Evolutionary conservation across 2,329 filamentous ascomycete genomes (phyloP).

Genomic region (Colletotrichum chlorophyti): DNA sequence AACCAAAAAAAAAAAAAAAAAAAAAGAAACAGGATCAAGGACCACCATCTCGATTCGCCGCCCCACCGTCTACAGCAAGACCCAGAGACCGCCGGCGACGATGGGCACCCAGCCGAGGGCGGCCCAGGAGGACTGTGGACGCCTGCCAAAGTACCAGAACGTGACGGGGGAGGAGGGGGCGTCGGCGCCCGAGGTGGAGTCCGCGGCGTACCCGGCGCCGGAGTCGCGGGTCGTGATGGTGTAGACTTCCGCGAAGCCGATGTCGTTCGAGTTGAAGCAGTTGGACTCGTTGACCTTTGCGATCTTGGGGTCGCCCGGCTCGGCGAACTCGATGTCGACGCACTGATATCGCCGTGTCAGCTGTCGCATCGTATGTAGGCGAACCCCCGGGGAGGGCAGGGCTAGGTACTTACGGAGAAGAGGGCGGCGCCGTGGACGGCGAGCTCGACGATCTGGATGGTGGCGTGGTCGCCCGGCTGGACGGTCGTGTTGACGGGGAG

Average conservation of each 20-base stretch:
- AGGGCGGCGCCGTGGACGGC: constrained; percentile 84
- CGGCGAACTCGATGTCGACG: constrained; percentile 91
- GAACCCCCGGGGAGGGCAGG: not conserved
- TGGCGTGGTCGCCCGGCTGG: constrained; percentile 84
- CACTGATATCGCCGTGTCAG: constrained; percentile 62
- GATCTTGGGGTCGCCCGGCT: constrained; percentile 72
- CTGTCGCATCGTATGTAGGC: not conserved
- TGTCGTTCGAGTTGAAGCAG: constrained; percentile 85
- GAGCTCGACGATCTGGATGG: constrained; percentile 85
- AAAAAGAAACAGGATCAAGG: too few species aligned
- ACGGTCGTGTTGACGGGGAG: constrained; percentile 76
- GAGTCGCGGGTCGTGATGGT: constrained; percentile 61
- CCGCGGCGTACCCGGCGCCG: constrained; percentile 32
- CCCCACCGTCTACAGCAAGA: constrained; percentile 45
- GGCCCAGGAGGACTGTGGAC: constrained; percentile 10
- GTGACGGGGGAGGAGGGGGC: constrained; percentile 40
- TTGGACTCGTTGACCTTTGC: constrained; percentile 78
- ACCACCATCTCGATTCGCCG: too few species aligned
- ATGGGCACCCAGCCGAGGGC: constrained; percentile 50
- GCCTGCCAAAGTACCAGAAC: constrained; percentile 19
- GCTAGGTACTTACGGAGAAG: constrained; percentile 69
- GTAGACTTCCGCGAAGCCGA: constrained; percentile 81
- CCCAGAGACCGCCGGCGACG: constrained; percentile 44
- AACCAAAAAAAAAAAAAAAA: too few species aligned
- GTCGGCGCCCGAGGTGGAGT: constrained; percentile 38